A percentile compares a stretch with the other conserved stretches of the same genome.
Evolutionary conservation across 176 grass and related monocot genomes (phyloP).

Genomic region (Bromus sterilis): DNA sequence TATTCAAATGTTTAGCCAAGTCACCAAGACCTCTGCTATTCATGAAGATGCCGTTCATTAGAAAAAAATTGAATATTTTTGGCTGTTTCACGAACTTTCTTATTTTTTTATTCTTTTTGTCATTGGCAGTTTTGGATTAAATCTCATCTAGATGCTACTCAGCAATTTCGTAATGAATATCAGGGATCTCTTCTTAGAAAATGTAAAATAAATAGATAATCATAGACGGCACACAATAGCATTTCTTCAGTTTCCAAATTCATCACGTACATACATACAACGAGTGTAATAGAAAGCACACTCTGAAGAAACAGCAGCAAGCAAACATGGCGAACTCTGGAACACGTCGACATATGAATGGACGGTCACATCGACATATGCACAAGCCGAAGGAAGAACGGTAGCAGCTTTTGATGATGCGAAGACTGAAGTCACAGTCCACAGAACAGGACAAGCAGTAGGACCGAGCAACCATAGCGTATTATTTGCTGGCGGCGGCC

Average conservation of each 20-base stretch:
- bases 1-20: too few species aligned
- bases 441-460: neutral
- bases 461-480: neutral
- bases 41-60: too few species aligned
- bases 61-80: too few species aligned
- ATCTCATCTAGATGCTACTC: too few species aligned
- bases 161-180: too few species aligned
- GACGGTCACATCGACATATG: neutral
- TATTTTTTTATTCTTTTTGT: too few species aligned
- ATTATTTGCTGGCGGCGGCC: neutral
- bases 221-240: neutral
- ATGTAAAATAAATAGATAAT: neutral
- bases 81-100: too few species aligned
- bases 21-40: too few species aligned
- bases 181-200: too few species aligned
- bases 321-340: neutral
- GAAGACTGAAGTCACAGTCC: neutral
- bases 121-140: too few species aligned
- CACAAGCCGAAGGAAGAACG: neutral
- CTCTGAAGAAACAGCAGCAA: neutral
- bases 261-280: conserved; percentile 21
- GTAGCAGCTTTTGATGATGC: neutral
- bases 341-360: neutral
- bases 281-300: neutral
- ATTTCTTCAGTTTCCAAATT: neutral